Base-by-base conservation (phyloP, 768 basidiomycete genomes). In the Agrocybe praecox region DNA sequence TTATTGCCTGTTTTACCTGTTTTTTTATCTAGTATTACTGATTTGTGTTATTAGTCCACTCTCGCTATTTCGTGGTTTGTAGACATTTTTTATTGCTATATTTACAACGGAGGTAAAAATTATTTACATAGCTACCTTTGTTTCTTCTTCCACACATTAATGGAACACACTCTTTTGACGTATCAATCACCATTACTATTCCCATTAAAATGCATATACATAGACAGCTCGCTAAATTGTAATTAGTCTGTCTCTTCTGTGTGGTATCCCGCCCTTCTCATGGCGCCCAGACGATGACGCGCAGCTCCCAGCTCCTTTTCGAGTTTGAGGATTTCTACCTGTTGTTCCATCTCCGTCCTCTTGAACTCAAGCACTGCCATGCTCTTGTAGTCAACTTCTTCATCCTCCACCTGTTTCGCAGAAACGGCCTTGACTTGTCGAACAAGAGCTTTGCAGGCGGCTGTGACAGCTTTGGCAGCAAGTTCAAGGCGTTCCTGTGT, bases 321-420 rank as follows among this genome's bases (percentile, higher is more conserved):
- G 65, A 98, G 73, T 69, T 89, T 95, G 63, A 99, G 78, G 63
- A 99, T 97, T 71, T 96, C 92, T n/a, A 98, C 97, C 73, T 98
- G 96, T 67, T 96, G 94, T 76, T 98, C 97, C 95, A 99, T 98
- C 83, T 98, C 96, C 48, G 89, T 83, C 67, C 86, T 90, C 82
- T 98, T 98, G 85, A 96, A 98, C 74, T 99, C 96, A 67, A 97
- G 80, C 43, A 80, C 87, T 2, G 93, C 92, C 93, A 98, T 96
- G 60, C 87, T 88, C 73, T 89, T 90, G 77, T 94, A 98, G 72
- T 92, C 87, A 12, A 85, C 80, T n/a, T 91, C 87, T 60, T 96
- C 92, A 51, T 88, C 86, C 65, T 88, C 84, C 10, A 74, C 73
- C 72, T 96, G 89, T 71, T 86, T 86, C 43, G 93, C 90, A 22